Evolutionary conservation across 139 green algal species (phyloP).

Genomic region (Desmodesmus armatus): DNA sequence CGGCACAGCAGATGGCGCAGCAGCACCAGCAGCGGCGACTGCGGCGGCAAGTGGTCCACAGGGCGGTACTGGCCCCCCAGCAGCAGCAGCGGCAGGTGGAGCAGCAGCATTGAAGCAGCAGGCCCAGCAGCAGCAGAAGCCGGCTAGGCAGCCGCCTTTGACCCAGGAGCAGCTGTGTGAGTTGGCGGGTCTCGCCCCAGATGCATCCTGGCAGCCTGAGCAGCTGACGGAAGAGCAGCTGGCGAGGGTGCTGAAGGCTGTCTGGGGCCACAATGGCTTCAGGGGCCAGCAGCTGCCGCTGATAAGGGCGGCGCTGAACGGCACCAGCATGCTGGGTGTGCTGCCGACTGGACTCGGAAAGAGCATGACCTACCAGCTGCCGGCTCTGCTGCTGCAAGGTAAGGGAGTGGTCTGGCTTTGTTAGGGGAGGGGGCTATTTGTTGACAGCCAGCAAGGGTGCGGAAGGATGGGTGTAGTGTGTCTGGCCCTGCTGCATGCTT

Average conservation of each 20-base stretch:
- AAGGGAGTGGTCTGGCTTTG: too few species aligned
- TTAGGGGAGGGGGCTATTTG: too few species aligned
- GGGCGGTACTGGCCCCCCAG: neutral
- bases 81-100: constrained; percentile 3
- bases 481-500: too few species aligned
- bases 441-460: too few species aligned
- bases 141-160: constrained; percentile 7
- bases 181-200: neutral
- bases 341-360: constrained; percentile 95
- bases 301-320: constrained; percentile 74
- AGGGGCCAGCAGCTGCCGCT: constrained; percentile 83
- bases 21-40: neutral
- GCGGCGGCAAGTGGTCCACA: neutral
- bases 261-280: constrained; percentile 80
- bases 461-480: too few species aligned
- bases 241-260: constrained; percentile 35
- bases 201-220: neutral
- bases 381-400: constrained; percentile 83
- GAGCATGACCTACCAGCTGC: constrained; percentile 93
- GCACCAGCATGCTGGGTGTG: constrained; percentile 80
- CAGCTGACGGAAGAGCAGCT: constrained; percentile 54
- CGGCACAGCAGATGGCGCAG: neutral
- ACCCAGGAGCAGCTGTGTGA: neutral
- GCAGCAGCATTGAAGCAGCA: constrained; percentile 24
- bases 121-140: constrained; percentile 22